Percentiles rank a stretch among this genome's conserved stretches.
phyloP scores from a whole-genome alignment of 257 asterid genomes.

The Ajuga chamaepitys region DNA sequence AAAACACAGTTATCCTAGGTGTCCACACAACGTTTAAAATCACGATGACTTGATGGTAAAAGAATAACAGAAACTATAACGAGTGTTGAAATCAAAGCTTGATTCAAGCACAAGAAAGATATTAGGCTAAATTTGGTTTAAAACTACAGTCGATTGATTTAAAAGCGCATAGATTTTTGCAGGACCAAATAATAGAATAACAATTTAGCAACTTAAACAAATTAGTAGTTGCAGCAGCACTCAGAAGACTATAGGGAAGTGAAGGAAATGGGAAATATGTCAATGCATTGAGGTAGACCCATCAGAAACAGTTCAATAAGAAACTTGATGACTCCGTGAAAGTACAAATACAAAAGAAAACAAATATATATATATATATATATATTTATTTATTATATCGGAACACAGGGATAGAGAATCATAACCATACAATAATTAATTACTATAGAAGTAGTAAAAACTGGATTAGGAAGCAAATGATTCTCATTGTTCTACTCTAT shows the following conservation, averaged over 20 bases:
- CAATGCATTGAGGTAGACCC: neutral
- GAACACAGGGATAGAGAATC: neutral
- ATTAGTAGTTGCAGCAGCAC: neutral
- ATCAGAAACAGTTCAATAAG: neutral
- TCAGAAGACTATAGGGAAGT: neutral
- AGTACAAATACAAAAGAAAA: neutral
- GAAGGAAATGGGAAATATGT: neutral
- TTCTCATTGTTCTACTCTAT: no score
- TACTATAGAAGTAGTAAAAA: neutral
- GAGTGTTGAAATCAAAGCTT: neutral
- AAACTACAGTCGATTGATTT: neutral
- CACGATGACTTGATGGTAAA: neutral
- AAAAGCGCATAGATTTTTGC: neutral
- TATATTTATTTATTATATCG: neutral
- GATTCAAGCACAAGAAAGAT: neutral
- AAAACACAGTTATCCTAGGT: neutral
- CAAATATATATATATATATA: no score
- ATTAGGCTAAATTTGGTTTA: neutral
- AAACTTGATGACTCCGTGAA: neutral
- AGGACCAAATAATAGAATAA: neutral
- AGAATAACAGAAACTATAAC: neutral
- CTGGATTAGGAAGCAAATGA: neutral
- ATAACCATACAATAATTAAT: neutral
- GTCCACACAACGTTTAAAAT: neutral
- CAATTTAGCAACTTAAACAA: neutral